Percentiles rank a stretch among this genome's conserved stretches.
phyloP scores from a whole-genome alignment of 176 grass and related monocot genomes.

The Panicum miliaceum region DNA sequence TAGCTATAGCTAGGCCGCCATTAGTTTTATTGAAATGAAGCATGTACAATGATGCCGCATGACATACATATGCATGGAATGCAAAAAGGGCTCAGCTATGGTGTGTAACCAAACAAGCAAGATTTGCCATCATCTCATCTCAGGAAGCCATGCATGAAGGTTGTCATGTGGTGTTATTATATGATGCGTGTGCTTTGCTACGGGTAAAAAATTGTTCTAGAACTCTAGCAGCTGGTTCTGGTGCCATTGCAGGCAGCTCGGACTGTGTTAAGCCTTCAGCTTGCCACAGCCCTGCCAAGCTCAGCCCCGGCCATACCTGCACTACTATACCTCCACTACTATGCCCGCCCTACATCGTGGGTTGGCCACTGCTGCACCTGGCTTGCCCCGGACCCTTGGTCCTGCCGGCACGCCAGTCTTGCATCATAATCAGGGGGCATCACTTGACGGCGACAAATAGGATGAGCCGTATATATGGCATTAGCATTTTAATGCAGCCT shows the following conservation, averaged over 20 bases:
- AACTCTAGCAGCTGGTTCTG: conserved; percentile 7
- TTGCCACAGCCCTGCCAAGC: background rate
- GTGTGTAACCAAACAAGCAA: conserved; percentile 4
- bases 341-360: conserved; percentile 9
- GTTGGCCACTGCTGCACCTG: conserved; percentile 18
- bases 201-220: background rate
- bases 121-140: conserved; percentile 34
- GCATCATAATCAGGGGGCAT: background rate
- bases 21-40: conserved; percentile 18
- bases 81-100: conserved; percentile 10
- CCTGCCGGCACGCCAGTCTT: background rate
- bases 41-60: conserved; percentile 43
- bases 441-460: background rate
- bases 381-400: background rate
- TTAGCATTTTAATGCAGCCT: background rate
- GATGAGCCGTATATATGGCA: background rate
- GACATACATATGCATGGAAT: conserved; percentile 23
- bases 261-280: conserved; percentile 13
- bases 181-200: background rate
- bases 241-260: background rate
- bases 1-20: conserved; percentile 20
- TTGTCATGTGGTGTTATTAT: conserved; percentile 9
- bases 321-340: conserved; percentile 22
- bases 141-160: conserved; percentile 14
- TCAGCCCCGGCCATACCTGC: background rate